Percentiles rank a stretch among this genome's conserved stretches.
Evolutionary conservation across 2,329 filamentous ascomycete genomes (phyloP).

Genomic region (Colletotrichum melonis): DNA sequence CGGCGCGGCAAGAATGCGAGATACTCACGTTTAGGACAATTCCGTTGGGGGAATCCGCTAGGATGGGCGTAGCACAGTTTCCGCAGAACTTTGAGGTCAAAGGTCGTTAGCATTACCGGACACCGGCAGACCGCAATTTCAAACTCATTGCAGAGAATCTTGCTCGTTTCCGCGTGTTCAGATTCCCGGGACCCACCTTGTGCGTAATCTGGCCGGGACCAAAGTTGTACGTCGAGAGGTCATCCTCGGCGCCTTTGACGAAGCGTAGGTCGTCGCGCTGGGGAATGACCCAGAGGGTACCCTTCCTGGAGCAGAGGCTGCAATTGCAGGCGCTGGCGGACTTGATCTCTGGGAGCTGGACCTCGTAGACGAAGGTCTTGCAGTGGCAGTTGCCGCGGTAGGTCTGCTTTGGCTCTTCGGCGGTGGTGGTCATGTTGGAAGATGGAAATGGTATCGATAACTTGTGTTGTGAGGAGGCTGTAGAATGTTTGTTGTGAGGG

Average conservation of each 20-base stretch:
- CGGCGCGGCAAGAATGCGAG: not conserved
- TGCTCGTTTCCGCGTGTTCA: not conserved
- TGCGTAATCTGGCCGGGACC: slow-evolving; percentile 50
- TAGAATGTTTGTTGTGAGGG: not conserved
- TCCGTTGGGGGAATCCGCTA: slow-evolving; percentile 44
- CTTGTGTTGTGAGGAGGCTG: not conserved
- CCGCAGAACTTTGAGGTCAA: slow-evolving; percentile 58
- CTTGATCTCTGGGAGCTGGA: slow-evolving; percentile 67
- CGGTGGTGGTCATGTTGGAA: slow-evolving; percentile 1
- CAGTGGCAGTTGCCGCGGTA: slow-evolving; percentile 71
- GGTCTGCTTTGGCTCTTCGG: slow-evolving; percentile 42
- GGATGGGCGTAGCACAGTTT: slow-evolving; percentile 58
- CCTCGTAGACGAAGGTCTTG: slow-evolving; percentile 63
- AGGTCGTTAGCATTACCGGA: no score
- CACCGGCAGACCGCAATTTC: not conserved
- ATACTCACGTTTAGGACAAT: slow-evolving; percentile 55
- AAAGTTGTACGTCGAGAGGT: slow-evolving; percentile 58
- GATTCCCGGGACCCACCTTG: slow-evolving; percentile 48
- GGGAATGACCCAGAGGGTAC: slow-evolving; percentile 52
- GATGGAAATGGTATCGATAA: not conserved
- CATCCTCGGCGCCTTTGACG: slow-evolving; percentile 56
- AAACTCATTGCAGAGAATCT: not conserved
- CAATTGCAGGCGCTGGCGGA: slow-evolving; percentile 71
- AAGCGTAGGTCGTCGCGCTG: slow-evolving; percentile 50
- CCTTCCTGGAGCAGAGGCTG: slow-evolving; percentile 70